Evolutionary conservation across 2,329 filamentous ascomycete species (phyloP).

Genomic region (Fusarium sp.): DNA sequence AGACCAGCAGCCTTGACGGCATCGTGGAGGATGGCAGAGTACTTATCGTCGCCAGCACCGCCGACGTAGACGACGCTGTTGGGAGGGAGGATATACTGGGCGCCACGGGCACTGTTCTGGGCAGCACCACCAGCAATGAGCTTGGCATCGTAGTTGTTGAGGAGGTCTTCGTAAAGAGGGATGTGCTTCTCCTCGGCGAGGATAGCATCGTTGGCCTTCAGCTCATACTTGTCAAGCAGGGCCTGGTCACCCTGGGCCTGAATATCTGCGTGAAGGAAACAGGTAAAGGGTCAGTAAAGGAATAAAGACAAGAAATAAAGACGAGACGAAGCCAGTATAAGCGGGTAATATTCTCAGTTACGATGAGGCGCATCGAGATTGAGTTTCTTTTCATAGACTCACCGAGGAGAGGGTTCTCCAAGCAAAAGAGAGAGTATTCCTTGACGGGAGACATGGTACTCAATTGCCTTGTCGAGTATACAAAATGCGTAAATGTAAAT

Average conservation of each 20-base stretch:
- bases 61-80: conserved; percentile 94
- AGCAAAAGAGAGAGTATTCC: conserved; percentile 87
- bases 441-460: conserved; percentile 75
- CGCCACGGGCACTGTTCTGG: conserved; percentile 96
- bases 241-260: conserved; percentile 84
- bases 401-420: conserved; percentile 98
- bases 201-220: conserved; percentile 98
- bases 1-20: conserved; percentile 89
- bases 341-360: background rate
- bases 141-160: conserved; percentile 91
- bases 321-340: conserved; percentile 17
- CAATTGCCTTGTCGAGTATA: conserved; percentile 30
- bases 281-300: conserved; percentile 27
- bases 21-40: conserved; percentile 85
- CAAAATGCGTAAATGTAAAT: conserved; percentile 14
- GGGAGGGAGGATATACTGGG: conserved; percentile 91
- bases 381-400: conserved; percentile 44
- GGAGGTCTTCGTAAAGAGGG: conserved; percentile 89
- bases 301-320: background rate
- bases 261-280: conserved; percentile 70
- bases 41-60: conserved; percentile 95
- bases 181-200: conserved; percentile 93
- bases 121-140: conserved; percentile 95
- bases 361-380: background rate
- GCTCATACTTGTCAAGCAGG: conserved; percentile 88